phyloP scores from a whole-genome alignment of 2,329 filamentous ascomycete genomes.

The Shiraia sp. region DNA sequence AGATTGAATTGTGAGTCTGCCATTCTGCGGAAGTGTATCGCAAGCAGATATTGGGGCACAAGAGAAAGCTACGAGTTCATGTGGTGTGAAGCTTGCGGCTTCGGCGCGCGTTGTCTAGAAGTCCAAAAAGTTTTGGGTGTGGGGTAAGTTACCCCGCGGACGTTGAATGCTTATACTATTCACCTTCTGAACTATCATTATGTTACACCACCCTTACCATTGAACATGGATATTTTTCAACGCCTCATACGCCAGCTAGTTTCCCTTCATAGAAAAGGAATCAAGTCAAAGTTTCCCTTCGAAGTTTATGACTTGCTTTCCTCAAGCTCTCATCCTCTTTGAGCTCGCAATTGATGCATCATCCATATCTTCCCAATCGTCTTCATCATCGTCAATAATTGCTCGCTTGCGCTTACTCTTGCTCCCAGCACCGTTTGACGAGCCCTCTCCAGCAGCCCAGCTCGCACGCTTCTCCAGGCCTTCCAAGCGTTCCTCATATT shows the following conservation, averaged over 20 bases:
- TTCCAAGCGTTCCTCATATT: constrained; percentile 71
- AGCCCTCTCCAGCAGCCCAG: constrained; percentile 21
- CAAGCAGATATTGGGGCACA: no score
- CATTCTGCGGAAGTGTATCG: constrained; percentile 13
- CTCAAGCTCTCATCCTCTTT: constrained; percentile 29
- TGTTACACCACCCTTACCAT: neutral
- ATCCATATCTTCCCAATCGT: constrained; percentile 43
- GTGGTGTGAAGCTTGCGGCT: neutral
- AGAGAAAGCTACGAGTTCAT: neutral
- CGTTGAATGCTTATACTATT: no score
- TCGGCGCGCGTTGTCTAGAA: no score
- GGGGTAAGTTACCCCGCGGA: constrained; percentile 24
- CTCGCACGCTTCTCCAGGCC: constrained; percentile 43
- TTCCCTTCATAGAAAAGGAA: neutral
- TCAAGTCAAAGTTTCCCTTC: constrained; percentile 1
- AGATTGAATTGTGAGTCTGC: constrained; percentile 52
- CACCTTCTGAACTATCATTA: constrained; percentile 2
- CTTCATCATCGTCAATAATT: constrained; percentile 44
- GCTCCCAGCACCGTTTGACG: constrained; percentile 15
- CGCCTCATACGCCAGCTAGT: neutral
- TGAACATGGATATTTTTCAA: neutral
- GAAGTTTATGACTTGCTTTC: neutral
- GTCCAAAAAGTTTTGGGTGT: constrained; percentile 25
- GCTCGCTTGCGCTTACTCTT: constrained; percentile 42
- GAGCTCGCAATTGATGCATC: constrained; percentile 31